These are phyloP conservation scores for Lecanicillium sp. DNA, from an alignment of 2,329 filamentous ascomycete species.

Conservation along the genomic window DNA sequence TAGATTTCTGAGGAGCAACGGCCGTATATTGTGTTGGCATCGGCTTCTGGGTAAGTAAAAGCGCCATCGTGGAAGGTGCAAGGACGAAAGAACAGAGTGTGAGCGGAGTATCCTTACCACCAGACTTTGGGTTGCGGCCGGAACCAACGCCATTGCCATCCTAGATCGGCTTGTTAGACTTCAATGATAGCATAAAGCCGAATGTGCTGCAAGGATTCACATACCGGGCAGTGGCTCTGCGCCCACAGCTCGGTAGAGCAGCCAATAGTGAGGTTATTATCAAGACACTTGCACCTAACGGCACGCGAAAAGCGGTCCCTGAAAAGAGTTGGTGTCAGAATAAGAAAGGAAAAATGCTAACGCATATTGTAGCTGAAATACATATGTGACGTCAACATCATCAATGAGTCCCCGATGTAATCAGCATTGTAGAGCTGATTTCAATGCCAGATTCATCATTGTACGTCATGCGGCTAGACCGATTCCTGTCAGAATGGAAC, in stretches of 20 bases:
- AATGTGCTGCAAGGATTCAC: neutral
- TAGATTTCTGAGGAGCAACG: slow-evolving; percentile 7
- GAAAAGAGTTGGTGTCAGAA: fast-evolving
- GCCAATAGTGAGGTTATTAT: slow-evolving; percentile 2
- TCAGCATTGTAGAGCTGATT: neutral
- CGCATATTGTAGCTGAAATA: neutral
- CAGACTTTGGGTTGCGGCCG: slow-evolving; percentile 3
- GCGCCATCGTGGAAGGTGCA: slow-evolving; percentile 10
- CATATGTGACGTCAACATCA: neutral
- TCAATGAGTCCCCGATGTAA: neutral
- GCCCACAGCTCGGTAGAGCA: slow-evolving; percentile 6
- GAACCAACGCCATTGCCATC: slow-evolving; percentile 2
- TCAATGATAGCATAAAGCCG: neutral
- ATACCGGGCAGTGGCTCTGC: neutral
- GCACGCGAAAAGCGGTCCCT: slow-evolving; percentile 3
- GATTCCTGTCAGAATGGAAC: neutral
- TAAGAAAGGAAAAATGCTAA: neutral
- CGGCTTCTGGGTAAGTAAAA: slow-evolving; percentile 8
- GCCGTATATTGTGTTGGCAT: slow-evolving; percentile 9
- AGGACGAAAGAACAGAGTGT: slow-evolving; percentile 2
- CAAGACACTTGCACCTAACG: slow-evolving; percentile 5
- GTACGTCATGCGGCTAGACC: neutral
- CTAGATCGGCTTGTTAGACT: neutral
- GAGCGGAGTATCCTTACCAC: neutral
- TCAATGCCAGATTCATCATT: slow-evolving; percentile 5